Base-by-base conservation (phyloP, 306 rosid genomes). In the Sechiopsis laciniata region DNA sequence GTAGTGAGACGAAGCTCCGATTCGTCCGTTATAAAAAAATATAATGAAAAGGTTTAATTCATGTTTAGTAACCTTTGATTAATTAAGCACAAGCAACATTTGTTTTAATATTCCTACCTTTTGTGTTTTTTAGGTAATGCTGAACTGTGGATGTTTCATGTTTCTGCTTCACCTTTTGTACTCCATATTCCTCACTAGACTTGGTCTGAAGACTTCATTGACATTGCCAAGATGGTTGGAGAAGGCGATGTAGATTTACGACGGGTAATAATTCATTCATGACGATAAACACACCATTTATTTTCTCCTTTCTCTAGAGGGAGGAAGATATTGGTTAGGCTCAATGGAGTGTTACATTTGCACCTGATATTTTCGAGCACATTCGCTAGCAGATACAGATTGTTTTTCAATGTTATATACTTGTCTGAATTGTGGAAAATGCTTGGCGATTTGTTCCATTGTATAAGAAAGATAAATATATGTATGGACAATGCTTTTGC, bases 141-240 rank as follows among this genome's bases (percentile, higher is more conserved):
- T 95, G 78, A 95, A 95, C 64, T 63, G 83, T 74, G 96, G 89
- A 64, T 86, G 90, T 73, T 91, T 88, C 88, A 67, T 85, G 76
- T 88, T 91, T 85, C 78, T 95, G 95, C 87, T 95, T 58, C 99
- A 95, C 84, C 72, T 95, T 14, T 78, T 95, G 78, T 95, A 88
- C 80, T 85, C 95, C 0, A 83, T 91, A 73, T 89, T 95, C 84
- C 94, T 95, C 32, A 73, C 95, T 9, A 81, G 95, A 83, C 89
- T 95, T 50, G 99, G 99, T 48, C 80, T 95, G 96, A 95, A 81
- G 80, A 77, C 92, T 68, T 91, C 96, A 24, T 72, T 95, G 53
- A 85, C 78, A 80, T 77, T 95, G 84, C 99, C 99, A 75, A 89
- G 78, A 75, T 95, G 99, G 99, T 78, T 94, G 74, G 95, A 90